Conservation (phyloP, 768 basidiomycete genomes). For the Psilocybe cubensis region DNA sequence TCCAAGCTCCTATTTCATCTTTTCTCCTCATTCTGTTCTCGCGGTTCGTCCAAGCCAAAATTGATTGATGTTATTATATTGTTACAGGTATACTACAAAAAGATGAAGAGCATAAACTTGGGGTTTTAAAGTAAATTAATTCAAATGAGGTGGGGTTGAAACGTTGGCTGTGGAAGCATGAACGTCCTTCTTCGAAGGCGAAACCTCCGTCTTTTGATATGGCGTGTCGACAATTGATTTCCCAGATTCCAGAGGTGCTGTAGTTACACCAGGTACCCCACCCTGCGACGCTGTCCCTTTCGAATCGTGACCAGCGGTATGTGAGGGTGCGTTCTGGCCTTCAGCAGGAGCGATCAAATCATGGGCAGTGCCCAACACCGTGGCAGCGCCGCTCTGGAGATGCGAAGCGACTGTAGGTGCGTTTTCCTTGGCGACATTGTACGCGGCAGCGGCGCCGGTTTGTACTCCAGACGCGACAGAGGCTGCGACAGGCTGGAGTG, state of each 20-base stretch:
- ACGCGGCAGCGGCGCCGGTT: neutral
- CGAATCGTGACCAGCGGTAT: neutral
- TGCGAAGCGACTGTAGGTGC: neutral
- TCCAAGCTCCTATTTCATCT: too few relatives aligned
- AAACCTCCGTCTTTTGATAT: slow-evolving; percentile 20
- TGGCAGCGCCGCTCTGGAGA: neutral
- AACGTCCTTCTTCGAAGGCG: slow-evolving; percentile 15
- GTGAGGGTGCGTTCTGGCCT: neutral
- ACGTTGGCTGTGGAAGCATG: neutral
- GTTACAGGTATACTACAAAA: slow-evolving; percentile 8
- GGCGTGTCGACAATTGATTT: slow-evolving; percentile 32
- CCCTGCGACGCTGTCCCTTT: neutral
- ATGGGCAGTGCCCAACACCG: slow-evolving; percentile 23
- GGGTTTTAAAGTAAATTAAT: too few relatives aligned
- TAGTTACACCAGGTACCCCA: slow-evolving; percentile 24
- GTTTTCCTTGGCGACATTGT: neutral
- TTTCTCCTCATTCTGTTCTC: neutral
- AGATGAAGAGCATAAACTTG: neutral
- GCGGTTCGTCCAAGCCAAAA: too few relatives aligned
- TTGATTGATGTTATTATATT: neutral
- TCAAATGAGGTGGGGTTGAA: neutral
- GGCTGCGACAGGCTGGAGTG: neutral
- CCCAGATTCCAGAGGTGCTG: slow-evolving; percentile 44
- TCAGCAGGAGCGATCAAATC: neutral
- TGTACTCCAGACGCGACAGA: slow-evolving; percentile 2